These are phyloP conservation scores for Crithidia fasciculata DNA, from an alignment of 208 protist species.

Conservation along the genomic window DNA sequence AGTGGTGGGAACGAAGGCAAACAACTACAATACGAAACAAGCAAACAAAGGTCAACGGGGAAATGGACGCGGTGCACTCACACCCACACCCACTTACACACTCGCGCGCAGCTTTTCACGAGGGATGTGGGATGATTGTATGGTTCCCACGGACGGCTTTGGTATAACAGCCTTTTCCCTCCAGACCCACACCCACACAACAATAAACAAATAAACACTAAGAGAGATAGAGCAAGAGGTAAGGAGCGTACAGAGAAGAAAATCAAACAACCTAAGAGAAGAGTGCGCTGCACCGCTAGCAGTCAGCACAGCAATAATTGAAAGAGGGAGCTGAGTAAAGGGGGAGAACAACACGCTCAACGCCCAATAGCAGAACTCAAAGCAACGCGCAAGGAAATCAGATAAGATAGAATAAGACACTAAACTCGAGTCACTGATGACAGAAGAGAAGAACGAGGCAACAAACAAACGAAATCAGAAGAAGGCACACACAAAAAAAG, in stretches of 20 bases:
- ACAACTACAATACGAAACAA: not conserved
- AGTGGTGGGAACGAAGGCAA: not conserved
- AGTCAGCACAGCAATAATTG: not conserved
- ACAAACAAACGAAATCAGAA: not conserved
- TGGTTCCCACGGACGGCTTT: too few relatives aligned
- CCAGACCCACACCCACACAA: not conserved
- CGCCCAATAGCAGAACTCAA: not conserved
- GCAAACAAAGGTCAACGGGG: not conserved
- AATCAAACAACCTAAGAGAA: not conserved
- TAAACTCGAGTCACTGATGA: not conserved
- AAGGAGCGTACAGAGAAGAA: not conserved
- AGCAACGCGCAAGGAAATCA: not conserved
- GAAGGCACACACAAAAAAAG: not conserved
- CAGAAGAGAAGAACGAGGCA: not conserved
- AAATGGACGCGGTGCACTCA: not conserved
- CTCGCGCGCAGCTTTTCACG: too few relatives aligned
- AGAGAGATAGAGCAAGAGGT: not conserved
- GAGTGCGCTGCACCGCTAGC: too few relatives aligned
- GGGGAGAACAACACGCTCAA: too few relatives aligned
- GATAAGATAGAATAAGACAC: not conserved
- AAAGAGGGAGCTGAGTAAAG: not conserved
- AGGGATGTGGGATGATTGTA: too few relatives aligned
- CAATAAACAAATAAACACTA: constrained; percentile 3
- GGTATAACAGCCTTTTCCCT: too few relatives aligned
- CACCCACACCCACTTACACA: too few relatives aligned